phyloP scores from a whole-genome alignment of 768 basidiomycete genomes.

The Rhodosporidiobolus odoratus region DNA sequence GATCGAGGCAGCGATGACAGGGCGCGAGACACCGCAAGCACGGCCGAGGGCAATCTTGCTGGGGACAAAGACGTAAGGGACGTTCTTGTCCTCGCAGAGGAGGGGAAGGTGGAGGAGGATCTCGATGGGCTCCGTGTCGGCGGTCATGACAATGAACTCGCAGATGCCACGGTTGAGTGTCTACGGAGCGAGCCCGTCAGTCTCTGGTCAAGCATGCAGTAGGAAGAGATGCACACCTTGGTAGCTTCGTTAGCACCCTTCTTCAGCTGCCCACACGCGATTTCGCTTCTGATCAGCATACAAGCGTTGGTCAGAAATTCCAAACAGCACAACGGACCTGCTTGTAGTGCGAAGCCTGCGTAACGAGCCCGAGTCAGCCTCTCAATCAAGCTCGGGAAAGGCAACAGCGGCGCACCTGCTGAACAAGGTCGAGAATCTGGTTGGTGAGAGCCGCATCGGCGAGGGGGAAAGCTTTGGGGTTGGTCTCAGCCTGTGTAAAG shows the following conservation, averaged over 20 bases:
- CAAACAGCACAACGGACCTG: constrained; percentile 57
- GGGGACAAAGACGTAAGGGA: constrained; percentile 78
- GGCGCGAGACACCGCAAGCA: constrained; percentile 89
- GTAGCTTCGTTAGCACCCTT: constrained; percentile 99
- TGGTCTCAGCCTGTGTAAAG: constrained; percentile 23
- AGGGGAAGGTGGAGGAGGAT: constrained; percentile 95
- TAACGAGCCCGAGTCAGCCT: constrained; percentile 67
- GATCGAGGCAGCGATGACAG: constrained; percentile 90
- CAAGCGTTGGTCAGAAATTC: constrained; percentile 50
- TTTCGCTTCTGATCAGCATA: background rate
- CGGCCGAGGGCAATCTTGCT: constrained; percentile 92
- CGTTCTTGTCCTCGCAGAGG: constrained; percentile 94
- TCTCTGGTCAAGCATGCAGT: rapidly evolving
- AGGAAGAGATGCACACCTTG: constrained; percentile 51
- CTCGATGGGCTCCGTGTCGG: constrained; percentile 93
- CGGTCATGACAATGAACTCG: constrained; percentile 92
- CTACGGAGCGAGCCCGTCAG: background rate
- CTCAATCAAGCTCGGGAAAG: background rate
- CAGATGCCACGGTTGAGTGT: constrained; percentile 81
- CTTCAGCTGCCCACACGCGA: constrained; percentile 51
- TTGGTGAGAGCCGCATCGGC: constrained; percentile 83
- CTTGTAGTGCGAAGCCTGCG: constrained; percentile 85
- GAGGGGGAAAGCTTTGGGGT: constrained; percentile 44
- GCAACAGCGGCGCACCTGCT: constrained; percentile 46
- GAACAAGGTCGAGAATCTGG: constrained; percentile 92